Evolutionary conservation across 768 basidiomycete genomes (phyloP), one percentile per base, ranked within the genome.

Genomic region (Naematelia encephala): DNA sequence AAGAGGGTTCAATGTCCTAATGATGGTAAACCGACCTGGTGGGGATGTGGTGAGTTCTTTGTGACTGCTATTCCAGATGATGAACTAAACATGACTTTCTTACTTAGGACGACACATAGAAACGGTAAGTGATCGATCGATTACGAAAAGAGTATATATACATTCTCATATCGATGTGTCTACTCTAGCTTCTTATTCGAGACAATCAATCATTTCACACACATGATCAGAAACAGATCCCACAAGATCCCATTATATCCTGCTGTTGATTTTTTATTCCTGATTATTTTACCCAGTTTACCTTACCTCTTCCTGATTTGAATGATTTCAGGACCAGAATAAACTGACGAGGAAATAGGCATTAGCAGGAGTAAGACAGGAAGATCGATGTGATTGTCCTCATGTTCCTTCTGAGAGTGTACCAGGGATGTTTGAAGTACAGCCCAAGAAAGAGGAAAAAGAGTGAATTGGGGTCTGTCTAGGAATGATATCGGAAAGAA

Each of bases 21-120:
- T 51, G 72, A 73, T 44, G 72, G 68, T 16, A 68, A 69, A 53
- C 72, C 70, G 11, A 73, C 72, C 30, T 76, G 74, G 74, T 76
- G 74, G 74, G 74, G 74, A 55, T 76, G 74, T 44, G 74, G 74
- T 76, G 54, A 67, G 74, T 34, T 34, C 29, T 52, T 30, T 52
- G 10, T 28, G 2, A 34, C 10, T 14, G 22, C 11, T 39, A 14
- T 39, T 57, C 10, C 23, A 57, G 21, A 34, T 14, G 25, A 44
- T 30, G 29, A 50, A 19, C n/a, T n/a, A n/a, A n/a, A n/a, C n/a
- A n/a, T n/a, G n/a, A n/a, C n/a, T n/a, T n/a, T n/a, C 8, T 39
- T 8, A 29, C 42, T 2, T 50, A 75, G 73, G 73, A 28, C 51
- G 56, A 11, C 74, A 75, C 53, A 73, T 75, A 39, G 71, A 73